These are phyloP conservation scores for Liriodendron chinense DNA, from an alignment of 164 flowering plant species.

Conservation along the genomic window DNA sequence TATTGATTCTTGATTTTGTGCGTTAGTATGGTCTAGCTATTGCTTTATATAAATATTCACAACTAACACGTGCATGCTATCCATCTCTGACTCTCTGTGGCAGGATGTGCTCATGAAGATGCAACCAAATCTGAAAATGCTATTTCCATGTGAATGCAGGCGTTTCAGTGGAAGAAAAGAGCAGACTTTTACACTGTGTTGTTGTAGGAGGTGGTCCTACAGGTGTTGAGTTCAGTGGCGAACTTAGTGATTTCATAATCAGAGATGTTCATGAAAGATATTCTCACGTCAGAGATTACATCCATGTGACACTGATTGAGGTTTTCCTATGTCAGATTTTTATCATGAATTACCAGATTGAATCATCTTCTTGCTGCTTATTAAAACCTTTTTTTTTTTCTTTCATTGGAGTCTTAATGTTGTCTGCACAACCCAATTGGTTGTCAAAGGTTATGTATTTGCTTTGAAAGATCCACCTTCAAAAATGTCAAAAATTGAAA, in stretches of 20 bases:
- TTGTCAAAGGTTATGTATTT: background rate
- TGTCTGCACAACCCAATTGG: background rate
- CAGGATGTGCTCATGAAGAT: background rate
- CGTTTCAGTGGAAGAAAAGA: constrained; percentile 75
- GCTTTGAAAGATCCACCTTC: background rate
- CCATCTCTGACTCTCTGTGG: background rate
- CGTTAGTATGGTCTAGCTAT: no score
- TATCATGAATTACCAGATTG: constrained; percentile 1
- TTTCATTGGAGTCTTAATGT: background rate
- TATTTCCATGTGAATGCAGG: constrained; percentile 43
- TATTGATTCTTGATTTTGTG: no score
- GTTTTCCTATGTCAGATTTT: constrained; percentile 31
- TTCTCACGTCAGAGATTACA: constrained; percentile 85
- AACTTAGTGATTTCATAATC: constrained; percentile 92
- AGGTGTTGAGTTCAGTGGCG: constrained; percentile 99
- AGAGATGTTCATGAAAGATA: constrained; percentile 89
- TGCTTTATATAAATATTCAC: background rate
- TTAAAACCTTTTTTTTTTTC: background rate
- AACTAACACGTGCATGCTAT: background rate
- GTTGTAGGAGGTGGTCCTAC: constrained; percentile 99
- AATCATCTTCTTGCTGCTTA: constrained; percentile 2
- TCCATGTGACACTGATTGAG: constrained; percentile 93
- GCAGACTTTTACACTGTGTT: constrained; percentile 84
- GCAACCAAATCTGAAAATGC: background rate
- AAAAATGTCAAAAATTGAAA: background rate